A percentile compares a stretch with the other conserved stretches of the same genome.
These are phyloP conservation scores for Kodamaea nitidulidarum DNA, from an alignment of 805 yeast species.

Conservation along the genomic window DNA sequence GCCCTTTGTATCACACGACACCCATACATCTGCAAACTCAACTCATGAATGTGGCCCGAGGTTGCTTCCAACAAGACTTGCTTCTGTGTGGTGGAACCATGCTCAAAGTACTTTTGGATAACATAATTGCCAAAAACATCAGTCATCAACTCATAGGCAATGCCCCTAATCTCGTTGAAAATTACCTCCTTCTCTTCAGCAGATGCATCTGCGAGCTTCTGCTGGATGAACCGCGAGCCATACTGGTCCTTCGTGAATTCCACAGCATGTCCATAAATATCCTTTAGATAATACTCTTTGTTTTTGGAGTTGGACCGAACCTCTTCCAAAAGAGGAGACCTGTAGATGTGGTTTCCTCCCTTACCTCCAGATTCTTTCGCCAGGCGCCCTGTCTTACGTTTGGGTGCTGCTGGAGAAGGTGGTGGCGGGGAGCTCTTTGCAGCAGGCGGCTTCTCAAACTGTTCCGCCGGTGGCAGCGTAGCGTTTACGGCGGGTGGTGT, in stretches of 20 bases:
- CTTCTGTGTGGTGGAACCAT: conserved; percentile 68
- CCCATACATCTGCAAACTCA: conserved; percentile 94
- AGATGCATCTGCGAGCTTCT: conserved; percentile 61
- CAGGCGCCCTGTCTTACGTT: background rate
- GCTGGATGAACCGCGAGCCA: conserved; percentile 96
- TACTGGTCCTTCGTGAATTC: conserved; percentile 96
- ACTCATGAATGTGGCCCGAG: conserved; percentile 67
- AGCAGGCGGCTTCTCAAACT: background rate
- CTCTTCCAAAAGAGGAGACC: conserved; percentile 81
- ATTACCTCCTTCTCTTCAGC: conserved; percentile 73
- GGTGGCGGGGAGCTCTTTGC: conserved; percentile 7
- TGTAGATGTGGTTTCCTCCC: conserved; percentile 47
- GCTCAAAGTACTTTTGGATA: conserved; percentile 88
- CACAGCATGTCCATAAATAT: conserved; percentile 79
- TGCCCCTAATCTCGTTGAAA: conserved; percentile 76
- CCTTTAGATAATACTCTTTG: conserved; percentile 59
- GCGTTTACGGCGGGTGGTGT: conserved; percentile 10
- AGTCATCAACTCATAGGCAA: conserved; percentile 76
- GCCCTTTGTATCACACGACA: conserved; percentile 97
- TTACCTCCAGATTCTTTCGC: conserved; percentile 14
- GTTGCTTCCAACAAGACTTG: conserved; percentile 63
- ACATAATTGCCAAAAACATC: conserved; percentile 98
- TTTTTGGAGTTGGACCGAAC: conserved; percentile 64
- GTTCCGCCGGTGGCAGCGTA: conserved; percentile 4
- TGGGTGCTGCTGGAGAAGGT: conserved; percentile 4